Percentiles rank a stretch among this genome's conserved stretches.
Conservation (phyloP, 495 filamentous ascomycete genomes). For the Massariosphaeria phaeospora region DNA sequence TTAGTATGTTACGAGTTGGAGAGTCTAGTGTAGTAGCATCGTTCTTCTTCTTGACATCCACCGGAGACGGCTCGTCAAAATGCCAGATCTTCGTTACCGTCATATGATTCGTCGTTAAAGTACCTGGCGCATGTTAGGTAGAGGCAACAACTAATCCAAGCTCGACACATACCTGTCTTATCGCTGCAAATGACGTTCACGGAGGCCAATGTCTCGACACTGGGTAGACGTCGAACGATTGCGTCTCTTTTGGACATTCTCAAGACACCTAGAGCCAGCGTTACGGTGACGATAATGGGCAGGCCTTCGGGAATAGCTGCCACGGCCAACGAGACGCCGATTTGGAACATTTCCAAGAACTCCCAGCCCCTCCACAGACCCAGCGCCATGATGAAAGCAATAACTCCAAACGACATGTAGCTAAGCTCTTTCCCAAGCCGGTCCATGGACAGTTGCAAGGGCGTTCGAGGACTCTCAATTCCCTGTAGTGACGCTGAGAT, state of each 20-base stretch:
- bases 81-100: constrained; percentile 96
- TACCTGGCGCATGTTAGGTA: constrained; percentile 50
- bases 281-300: constrained; percentile 97
- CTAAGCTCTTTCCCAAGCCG: constrained; percentile 88
- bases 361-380: constrained; percentile 84
- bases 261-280: constrained; percentile 86
- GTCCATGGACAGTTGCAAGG: constrained; percentile 95
- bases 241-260: constrained; percentile 91
- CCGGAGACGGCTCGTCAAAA: constrained; percentile 63
- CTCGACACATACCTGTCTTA: constrained; percentile 64
- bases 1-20: constrained; percentile 70
- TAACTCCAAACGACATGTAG: constrained; percentile 92
- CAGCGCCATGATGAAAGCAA: constrained; percentile 82
- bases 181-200: constrained; percentile 98
- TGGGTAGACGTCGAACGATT: constrained; percentile 90
- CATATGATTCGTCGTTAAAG: constrained; percentile 96
- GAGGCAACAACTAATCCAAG: background rate
- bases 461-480: constrained; percentile 91
- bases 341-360: constrained; percentile 92
- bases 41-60: constrained; percentile 70
- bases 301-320: constrained; percentile 96
- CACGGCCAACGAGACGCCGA: constrained; percentile 93
- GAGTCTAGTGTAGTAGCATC: constrained; percentile 60
- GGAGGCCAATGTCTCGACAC: constrained; percentile 94
- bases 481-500: constrained; percentile 88